Percentiles rank a stretch among this genome's conserved stretches.
Evolutionary conservation across 768 basidiomycete species (phyloP).

Genomic region (Russula ochroleuca): DNA sequence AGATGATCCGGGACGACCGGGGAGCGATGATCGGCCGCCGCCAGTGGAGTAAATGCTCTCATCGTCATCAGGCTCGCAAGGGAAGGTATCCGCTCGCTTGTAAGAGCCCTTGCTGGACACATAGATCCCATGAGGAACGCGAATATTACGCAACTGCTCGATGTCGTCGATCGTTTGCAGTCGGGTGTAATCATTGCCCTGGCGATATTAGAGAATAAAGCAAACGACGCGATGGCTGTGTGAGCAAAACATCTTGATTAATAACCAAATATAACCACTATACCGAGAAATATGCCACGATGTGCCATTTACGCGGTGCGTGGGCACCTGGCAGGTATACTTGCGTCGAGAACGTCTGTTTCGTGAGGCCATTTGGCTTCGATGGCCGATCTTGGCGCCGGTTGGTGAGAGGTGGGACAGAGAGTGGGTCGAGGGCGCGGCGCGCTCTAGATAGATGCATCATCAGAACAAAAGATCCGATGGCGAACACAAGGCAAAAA

Average conservation of each 20-base stretch:
- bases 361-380: constrained; percentile 76
- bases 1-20: constrained; percentile 19
- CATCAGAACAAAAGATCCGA: not conserved
- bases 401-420: constrained; percentile 53
- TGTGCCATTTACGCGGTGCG: constrained; percentile 71
- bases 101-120: constrained; percentile 54
- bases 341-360: constrained; percentile 79
- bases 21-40: constrained; percentile 18
- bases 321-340: constrained; percentile 58
- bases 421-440: constrained; percentile 57
- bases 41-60: constrained; percentile 28
- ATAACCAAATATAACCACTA: constrained; percentile 29
- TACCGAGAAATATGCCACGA: constrained; percentile 79
- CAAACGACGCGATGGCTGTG: constrained; percentile 2
- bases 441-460: constrained; percentile 42
- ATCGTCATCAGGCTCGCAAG: constrained; percentile 32
- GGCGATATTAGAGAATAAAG: constrained; percentile 3
- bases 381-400: constrained; percentile 74
- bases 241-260: constrained; percentile 3
- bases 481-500: not conserved
- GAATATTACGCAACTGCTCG: constrained; percentile 63
- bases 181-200: constrained; percentile 66
- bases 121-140: constrained; percentile 68
- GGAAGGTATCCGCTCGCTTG: constrained; percentile 30
- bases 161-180: constrained; percentile 73